These are phyloP conservation scores for Stenogyne calaminthoides DNA, from an alignment of 305 asterid genomes.

Conservation along the genomic window DNA sequence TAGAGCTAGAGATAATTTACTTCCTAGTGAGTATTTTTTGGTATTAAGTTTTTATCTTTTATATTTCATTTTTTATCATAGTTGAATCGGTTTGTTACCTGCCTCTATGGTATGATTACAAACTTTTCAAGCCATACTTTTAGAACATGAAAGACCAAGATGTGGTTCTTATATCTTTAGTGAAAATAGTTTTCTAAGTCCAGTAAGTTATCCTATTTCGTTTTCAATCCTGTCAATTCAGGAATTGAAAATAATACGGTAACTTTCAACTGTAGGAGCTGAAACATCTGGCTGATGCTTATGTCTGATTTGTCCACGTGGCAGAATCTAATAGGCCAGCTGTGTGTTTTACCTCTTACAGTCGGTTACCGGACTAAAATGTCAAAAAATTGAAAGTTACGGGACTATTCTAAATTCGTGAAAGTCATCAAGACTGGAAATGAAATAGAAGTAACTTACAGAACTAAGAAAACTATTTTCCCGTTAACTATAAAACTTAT, in stretches of 20 bases:
- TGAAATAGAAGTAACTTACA: no score
- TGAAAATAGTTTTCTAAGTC: no score
- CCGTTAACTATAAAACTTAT: not conserved
- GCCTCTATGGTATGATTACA: not conserved
- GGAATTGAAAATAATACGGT: no score
- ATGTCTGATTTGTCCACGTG: not conserved
- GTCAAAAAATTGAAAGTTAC: no score
- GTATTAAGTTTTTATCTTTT: not conserved
- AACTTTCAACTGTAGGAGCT: not conserved
- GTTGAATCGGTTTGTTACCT: constrained; percentile 7
- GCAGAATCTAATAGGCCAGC: not conserved
- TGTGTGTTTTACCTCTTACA: not conserved
- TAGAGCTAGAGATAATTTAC: constrained; percentile 80
- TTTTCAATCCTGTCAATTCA: not conserved
- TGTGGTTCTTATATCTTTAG: not conserved
- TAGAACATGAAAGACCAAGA: not conserved
- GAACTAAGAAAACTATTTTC: no score
- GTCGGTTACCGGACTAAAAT: no score
- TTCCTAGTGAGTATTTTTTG: constrained; percentile 67
- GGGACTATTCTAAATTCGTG: no score
- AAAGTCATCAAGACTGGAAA: no score
- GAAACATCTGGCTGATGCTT: not conserved
- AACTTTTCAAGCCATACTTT: not conserved
- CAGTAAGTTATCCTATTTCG: not conserved
- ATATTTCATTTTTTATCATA: no score